A percentile compares a stretch with the other conserved stretches of the same genome.
Evolutionary conservation across 2,329 filamentous ascomycete species (phyloP).

Genomic region (Venturia nashicola): DNA sequence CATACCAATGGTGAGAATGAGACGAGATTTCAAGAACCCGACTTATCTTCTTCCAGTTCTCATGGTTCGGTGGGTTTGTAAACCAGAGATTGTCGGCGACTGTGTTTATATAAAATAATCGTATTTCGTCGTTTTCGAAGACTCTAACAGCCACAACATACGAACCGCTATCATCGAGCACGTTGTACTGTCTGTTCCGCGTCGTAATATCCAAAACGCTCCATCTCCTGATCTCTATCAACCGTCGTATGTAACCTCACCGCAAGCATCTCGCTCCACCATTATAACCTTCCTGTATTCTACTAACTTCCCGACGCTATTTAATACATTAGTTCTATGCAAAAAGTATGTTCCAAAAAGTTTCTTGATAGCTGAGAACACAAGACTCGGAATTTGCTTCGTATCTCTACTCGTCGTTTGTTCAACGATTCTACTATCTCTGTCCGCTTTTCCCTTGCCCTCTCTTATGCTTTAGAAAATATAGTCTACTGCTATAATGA

Average conservation of each 20-base stretch:
- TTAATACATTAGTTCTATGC: not conserved
- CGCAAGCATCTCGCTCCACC: not conserved
- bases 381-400: not conserved
- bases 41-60: no score
- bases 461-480: not conserved
- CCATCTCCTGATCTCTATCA: no score
- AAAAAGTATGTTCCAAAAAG: not conserved
- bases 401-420: not conserved
- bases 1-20: no score
- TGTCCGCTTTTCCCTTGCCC: not conserved
- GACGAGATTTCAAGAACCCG: no score
- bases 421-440: not conserved
- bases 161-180: no score
- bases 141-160: no score
- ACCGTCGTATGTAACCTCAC: not conserved
- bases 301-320: not conserved
- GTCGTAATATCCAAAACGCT: no score
- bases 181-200: no score
- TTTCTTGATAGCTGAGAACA: not conserved
- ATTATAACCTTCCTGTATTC: not conserved
- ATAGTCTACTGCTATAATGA: not conserved
- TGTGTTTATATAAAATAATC: no score
- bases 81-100: no score
- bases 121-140: no score
- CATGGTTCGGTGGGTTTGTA: no score